phyloP scores from a whole-genome alignment of 129 eudicot species.

The Centaurea solstitialis region DNA sequence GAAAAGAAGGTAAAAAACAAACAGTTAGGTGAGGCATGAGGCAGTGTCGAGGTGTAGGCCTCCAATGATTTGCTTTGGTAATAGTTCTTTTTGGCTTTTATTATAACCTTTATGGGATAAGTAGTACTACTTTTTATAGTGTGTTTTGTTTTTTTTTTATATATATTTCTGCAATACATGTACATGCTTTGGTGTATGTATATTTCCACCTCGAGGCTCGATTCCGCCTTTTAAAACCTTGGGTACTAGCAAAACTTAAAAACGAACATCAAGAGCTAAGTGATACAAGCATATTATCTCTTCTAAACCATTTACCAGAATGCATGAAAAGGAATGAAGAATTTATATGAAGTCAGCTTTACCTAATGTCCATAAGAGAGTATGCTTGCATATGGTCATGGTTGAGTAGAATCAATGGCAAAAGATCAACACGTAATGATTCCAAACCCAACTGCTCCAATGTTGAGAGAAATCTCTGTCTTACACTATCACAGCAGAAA shows the following conservation, averaged over 20 bases:
- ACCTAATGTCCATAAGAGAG: slow-evolving; percentile 99
- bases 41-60: too few species aligned
- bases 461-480: slow-evolving; percentile 75
- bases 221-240: too few species aligned
- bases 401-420: slow-evolving; percentile 88
- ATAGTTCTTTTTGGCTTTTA: too few species aligned
- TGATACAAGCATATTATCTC: not conserved
- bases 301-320: not conserved
- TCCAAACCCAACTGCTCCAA: slow-evolving; percentile 98
- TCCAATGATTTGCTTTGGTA: too few species aligned
- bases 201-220: too few species aligned
- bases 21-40: not conserved
- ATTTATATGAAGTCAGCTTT: not conserved
- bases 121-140: too few species aligned
- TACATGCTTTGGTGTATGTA: too few species aligned
- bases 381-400: slow-evolving; percentile 99
- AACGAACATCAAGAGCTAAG: too few species aligned
- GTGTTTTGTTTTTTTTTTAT: too few species aligned
- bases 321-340: not conserved
- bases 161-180: too few species aligned
- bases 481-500: slow-evolving; percentile 88
- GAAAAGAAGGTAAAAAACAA: slow-evolving; percentile 9
- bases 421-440: slow-evolving; percentile 86
- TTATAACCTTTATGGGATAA: too few species aligned
- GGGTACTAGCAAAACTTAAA: not conserved